These are phyloP conservation scores for Phaffomyces antillensis DNA, from an alignment of 805 yeast genomes.

Conservation along the genomic window DNA sequence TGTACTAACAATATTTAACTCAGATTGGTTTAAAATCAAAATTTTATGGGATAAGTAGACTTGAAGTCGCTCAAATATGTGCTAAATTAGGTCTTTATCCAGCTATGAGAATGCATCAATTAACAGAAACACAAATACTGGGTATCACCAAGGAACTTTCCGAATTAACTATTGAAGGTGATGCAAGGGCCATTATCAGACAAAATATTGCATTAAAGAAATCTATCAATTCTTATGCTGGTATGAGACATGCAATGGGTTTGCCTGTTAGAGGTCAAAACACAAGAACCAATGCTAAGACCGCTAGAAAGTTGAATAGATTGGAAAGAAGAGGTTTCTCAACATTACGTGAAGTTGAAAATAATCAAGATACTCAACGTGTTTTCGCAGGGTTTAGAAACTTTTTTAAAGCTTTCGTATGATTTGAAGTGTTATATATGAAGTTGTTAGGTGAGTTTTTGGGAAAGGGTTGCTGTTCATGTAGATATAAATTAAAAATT, in stretches of 20 bases:
- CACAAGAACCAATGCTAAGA: slow-evolving; percentile 84
- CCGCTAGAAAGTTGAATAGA: slow-evolving; percentile 81
- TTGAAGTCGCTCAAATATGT: slow-evolving; percentile 68
- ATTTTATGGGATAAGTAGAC: slow-evolving; percentile 81
- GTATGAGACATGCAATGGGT: slow-evolving; percentile 83
- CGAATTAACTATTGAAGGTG: slow-evolving; percentile 75
- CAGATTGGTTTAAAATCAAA: slow-evolving; percentile 65
- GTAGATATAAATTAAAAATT: slow-evolving; percentile 1
- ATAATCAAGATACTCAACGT: slow-evolving; percentile 7
- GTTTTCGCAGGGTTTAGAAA: slow-evolving; percentile 19
- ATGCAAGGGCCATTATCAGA: slow-evolving; percentile 62
- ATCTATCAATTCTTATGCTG: slow-evolving; percentile 77
- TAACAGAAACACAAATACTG: slow-evolving; percentile 81
- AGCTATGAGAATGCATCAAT: slow-evolving; percentile 87
- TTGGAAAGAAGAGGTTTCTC: slow-evolving; percentile 51
- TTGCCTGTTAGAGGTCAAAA: slow-evolving; percentile 83
- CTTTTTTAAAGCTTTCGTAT: slow-evolving; percentile 15
- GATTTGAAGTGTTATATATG: neutral
- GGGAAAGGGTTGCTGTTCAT: neutral
- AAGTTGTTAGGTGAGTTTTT: neutral
- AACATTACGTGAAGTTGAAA: slow-evolving; percentile 3
- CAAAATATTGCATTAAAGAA: slow-evolving; percentile 76
- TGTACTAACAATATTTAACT: neutral
- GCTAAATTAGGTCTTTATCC: slow-evolving; percentile 90
- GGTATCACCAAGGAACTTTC: slow-evolving; percentile 83